Conservation (phyloP, 208 protist species). For the Porcisia hertigi region DNA sequence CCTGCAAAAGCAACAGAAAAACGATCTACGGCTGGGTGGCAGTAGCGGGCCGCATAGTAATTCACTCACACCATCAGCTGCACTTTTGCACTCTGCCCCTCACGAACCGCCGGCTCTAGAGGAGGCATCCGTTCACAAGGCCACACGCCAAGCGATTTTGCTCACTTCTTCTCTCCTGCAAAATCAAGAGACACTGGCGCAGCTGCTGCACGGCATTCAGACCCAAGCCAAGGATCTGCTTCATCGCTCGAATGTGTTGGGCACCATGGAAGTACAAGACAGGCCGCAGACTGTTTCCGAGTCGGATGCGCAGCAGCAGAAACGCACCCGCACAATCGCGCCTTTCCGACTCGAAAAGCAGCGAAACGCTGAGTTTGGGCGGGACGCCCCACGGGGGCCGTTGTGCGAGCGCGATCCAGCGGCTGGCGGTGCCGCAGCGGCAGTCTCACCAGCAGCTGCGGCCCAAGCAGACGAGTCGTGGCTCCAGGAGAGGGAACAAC, state of each 20-base stretch:
- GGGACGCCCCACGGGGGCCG: constrained; percentile 39
- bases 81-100: neutral
- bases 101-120: neutral
- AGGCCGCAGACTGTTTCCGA: neutral
- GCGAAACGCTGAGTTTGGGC: constrained; percentile 36
- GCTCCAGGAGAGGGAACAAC: constrained; percentile 34
- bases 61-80: neutral
- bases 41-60: neutral
- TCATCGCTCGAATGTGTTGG: neutral
- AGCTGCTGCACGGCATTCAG: constrained; percentile 27
- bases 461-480: constrained; percentile 22
- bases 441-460: neutral
- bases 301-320: neutral
- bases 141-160: constrained; percentile 22
- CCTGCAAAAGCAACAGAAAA: constrained; percentile 5
- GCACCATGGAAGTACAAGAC: neutral
- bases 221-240: constrained; percentile 24
- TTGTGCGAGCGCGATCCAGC: constrained; percentile 16
- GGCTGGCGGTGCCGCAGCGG: neutral
- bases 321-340: neutral
- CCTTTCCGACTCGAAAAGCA: constrained; percentile 27
- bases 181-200: constrained; percentile 27
- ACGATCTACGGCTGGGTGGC: neutral
- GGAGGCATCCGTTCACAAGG: neutral
- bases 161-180: constrained; percentile 27